Conservation (phyloP, 805 yeast species). For the Yamadazyma endophytica region DNA sequence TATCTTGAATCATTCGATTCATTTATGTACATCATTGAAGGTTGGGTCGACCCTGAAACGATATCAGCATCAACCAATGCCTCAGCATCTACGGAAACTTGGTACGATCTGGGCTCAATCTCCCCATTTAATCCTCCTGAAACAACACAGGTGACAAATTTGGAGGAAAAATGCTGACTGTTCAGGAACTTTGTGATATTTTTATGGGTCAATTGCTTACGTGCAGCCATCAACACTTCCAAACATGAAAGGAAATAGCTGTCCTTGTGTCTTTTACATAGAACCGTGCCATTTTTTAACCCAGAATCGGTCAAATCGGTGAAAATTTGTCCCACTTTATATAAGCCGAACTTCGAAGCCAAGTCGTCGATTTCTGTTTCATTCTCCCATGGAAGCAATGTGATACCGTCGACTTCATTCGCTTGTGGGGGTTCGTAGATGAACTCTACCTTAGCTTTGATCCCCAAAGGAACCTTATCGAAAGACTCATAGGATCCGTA, state of each 20-base stretch:
- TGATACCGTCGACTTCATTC: constrained; percentile 81
- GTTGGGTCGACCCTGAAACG: constrained; percentile 84
- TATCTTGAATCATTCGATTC: constrained; percentile 70
- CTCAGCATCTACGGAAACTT: constrained; percentile 84
- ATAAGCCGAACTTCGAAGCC: constrained; percentile 57
- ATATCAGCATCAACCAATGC: constrained; percentile 83
- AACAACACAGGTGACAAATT: constrained; percentile 88
- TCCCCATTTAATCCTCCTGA: constrained; percentile 88
- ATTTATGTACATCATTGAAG: constrained; percentile 78
- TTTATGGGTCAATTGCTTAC: constrained; percentile 64
- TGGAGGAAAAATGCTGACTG: constrained; percentile 70
- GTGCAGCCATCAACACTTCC: constrained; percentile 81
- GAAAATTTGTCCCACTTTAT: constrained; percentile 77
- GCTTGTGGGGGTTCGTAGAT: constrained; percentile 91
- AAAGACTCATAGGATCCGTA: constrained; percentile 78
- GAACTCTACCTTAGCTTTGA: constrained; percentile 90
- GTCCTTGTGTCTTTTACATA: constrained; percentile 89
- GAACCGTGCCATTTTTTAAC: constrained; percentile 78
- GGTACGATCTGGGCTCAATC: constrained; percentile 87
- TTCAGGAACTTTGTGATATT: constrained; percentile 61
- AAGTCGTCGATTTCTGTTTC: constrained; percentile 50
- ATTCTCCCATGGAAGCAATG: constrained; percentile 53
- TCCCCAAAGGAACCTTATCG: constrained; percentile 85
- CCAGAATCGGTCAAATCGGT: constrained; percentile 91
- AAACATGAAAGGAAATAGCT: constrained; percentile 87